These are phyloP conservation scores for Neurospora crassa DNA, from an alignment of 2,329 filamentous ascomycete species.

Conservation along the genomic window DNA sequence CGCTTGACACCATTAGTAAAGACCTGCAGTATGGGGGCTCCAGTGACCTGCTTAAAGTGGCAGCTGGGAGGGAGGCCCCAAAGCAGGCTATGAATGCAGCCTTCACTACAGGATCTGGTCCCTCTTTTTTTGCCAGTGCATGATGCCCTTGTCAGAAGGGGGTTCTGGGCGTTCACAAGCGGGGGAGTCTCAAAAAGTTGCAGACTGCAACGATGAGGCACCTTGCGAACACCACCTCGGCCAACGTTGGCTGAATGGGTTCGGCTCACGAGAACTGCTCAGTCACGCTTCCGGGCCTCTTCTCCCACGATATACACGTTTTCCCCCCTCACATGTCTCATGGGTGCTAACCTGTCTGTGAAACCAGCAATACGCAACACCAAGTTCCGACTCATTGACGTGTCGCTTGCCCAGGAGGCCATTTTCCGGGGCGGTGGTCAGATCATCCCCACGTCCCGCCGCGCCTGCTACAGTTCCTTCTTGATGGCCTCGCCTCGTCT, in stretches of 20 bases:
- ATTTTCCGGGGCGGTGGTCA: conserved; percentile 95
- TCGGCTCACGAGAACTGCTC: background rate
- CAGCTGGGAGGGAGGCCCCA: conserved; percentile 3
- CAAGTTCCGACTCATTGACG: conserved; percentile 93
- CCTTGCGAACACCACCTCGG: background rate
- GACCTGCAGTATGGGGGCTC: background rate
- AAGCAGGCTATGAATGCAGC: background rate
- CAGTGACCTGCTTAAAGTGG: conserved; percentile 7
- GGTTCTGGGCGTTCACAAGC: background rate
- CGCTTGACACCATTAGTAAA: background rate
- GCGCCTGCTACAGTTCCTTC: conserved; percentile 92
- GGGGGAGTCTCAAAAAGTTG: background rate
- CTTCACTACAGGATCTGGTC: background rate
- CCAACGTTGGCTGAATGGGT: background rate
- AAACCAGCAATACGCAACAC: conserved; percentile 80
- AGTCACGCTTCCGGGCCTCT: background rate
- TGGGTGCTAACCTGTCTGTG: conserved; percentile 11
- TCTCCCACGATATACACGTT: background rate
- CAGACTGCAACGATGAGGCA: background rate
- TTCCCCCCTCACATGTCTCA: background rate
- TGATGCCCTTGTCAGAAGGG: background rate
- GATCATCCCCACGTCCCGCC: conserved; percentile 88
- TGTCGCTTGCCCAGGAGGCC: conserved; percentile 75
- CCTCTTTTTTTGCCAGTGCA: background rate
- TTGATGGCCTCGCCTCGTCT: conserved; percentile 91